phyloP scores from a whole-genome alignment of 2,329 filamentous ascomycete species.

The Colletotrichum neosansevieriae region DNA sequence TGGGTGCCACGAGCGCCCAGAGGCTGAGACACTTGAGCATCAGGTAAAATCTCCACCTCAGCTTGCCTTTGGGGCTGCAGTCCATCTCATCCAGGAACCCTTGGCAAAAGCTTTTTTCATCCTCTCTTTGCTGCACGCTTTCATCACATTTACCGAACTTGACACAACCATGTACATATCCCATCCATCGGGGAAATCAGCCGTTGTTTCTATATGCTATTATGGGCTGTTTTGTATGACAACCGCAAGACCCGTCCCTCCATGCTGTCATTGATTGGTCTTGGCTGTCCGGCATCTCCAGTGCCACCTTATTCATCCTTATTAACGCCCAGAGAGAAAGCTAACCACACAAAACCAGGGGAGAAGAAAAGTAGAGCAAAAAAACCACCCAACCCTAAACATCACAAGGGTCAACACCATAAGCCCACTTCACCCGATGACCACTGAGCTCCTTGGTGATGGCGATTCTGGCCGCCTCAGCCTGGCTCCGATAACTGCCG shows the following conservation, averaged over 20 bases:
- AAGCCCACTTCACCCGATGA: not conserved
- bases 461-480: not conserved
- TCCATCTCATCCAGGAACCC: constrained; percentile 20
- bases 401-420: constrained; percentile 7
- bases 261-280: no score
- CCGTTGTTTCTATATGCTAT: not conserved
- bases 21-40: constrained; percentile 15
- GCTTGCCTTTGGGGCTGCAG: not conserved
- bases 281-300: no score
- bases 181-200: not conserved
- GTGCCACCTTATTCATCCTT: no score
- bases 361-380: no score
- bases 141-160: not conserved
- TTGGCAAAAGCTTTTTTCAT: constrained; percentile 40
- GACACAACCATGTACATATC: not conserved
- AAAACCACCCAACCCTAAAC: no score
- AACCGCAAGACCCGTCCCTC: no score
- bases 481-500: constrained; percentile 16
- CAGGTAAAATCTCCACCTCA: not conserved
- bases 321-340: no score
- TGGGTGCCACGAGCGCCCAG: constrained; percentile 12
- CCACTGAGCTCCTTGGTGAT: not conserved
- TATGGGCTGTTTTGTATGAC: no score
- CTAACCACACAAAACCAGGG: no score
- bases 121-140: not conserved